These are phyloP conservation scores for Marsdenia floribunda DNA, from an alignment of 257 asterid genomes.

Conservation along the genomic window DNA sequence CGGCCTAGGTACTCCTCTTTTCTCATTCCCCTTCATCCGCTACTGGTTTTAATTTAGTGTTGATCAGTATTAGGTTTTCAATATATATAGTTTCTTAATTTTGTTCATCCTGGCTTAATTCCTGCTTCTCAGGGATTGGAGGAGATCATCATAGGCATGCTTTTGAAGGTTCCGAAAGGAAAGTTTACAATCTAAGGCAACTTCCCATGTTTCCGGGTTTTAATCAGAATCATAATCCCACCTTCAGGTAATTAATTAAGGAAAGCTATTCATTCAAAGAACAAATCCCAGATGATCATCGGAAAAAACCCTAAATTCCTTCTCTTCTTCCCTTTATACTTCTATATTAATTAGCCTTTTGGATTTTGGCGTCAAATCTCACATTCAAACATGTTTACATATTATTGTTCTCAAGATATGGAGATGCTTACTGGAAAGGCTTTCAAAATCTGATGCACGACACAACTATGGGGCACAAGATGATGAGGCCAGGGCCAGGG, in stretches of 20 bases:
- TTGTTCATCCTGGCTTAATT: not conserved
- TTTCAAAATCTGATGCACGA: conserved; percentile 42
- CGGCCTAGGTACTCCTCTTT: conserved; percentile 39
- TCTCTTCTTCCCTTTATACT: conserved; percentile 5
- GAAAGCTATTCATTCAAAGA: not conserved
- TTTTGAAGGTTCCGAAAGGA: conserved; percentile 54
- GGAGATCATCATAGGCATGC: conserved; percentile 32
- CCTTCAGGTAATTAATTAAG: conserved; percentile 34
- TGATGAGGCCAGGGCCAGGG: conserved; percentile 21
- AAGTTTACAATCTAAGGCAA: conserved; percentile 55
- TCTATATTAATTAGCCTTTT: too few species aligned
- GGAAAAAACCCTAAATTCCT: not conserved
- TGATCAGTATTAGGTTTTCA: conserved; percentile 20
- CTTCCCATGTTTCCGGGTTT: conserved; percentile 39
- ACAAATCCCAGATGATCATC: not conserved
- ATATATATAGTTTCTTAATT: not conserved
- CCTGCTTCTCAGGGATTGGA: conserved; percentile 31
- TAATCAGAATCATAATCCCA: conserved; percentile 25
- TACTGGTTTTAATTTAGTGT: not conserved
- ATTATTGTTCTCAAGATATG: conserved; percentile 31
- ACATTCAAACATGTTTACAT: too few species aligned
- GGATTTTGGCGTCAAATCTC: too few species aligned
- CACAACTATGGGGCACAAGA: conserved; percentile 25
- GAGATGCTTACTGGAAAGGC: conserved; percentile 42
- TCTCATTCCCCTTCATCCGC: not conserved